These are phyloP conservation scores for Carex kokanica DNA, from an alignment of 176 grass and related monocot species.

Conservation along the genomic window DNA sequence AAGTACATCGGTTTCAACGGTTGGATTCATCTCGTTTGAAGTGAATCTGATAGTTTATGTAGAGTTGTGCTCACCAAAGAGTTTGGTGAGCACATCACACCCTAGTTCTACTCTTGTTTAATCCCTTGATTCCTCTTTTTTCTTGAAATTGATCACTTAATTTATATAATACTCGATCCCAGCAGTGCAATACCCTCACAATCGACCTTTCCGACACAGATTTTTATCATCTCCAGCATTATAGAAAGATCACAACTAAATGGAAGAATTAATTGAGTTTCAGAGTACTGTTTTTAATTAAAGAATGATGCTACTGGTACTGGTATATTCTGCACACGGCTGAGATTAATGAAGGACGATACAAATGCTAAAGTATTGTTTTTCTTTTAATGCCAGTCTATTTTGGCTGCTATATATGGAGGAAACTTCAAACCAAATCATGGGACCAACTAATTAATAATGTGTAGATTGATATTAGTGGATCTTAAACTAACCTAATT, in stretches of 20 bases:
- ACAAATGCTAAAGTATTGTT: not conserved
- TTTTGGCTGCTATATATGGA: not conserved
- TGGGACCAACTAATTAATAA: constrained; percentile 11
- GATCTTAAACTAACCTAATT: not conserved
- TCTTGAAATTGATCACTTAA: not conserved
- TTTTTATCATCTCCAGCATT: not conserved
- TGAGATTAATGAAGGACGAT: not conserved
- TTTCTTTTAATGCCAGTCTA: not conserved
- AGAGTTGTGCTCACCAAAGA: too few relatives aligned
- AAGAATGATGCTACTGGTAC: constrained; percentile 12
- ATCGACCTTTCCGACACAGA: too few relatives aligned
- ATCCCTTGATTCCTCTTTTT: not conserved
- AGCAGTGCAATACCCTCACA: too few relatives aligned
- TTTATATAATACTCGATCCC: not conserved
- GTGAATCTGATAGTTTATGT: too few relatives aligned
- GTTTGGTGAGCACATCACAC: too few relatives aligned
- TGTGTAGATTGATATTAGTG: not conserved
- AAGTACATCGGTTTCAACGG: too few relatives aligned
- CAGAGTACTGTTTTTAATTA: not conserved
- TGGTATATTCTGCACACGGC: not conserved
- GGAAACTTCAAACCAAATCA: not conserved
- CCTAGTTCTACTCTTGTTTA: too few relatives aligned
- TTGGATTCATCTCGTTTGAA: too few relatives aligned
- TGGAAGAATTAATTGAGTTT: not conserved
- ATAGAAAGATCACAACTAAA: not conserved